Evolutionary conservation across 2,329 filamentous ascomycete species (phyloP).

Genomic region (Aspergillus sp.): DNA sequence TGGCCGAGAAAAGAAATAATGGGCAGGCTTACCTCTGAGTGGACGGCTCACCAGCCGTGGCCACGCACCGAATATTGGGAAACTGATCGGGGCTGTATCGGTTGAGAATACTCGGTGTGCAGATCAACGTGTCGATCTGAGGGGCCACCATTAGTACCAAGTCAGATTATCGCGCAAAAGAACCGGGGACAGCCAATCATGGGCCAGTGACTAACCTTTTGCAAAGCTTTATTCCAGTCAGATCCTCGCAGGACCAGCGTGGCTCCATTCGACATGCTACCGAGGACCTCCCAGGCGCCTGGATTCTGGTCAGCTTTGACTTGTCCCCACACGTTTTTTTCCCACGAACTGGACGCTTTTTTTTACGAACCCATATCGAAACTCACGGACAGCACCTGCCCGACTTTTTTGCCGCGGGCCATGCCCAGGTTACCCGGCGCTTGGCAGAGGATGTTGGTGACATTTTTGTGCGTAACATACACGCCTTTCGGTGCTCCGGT

Average conservation of each 20-base stretch:
- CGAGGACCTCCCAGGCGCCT: conserved; percentile 14
- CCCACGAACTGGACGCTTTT: no score
- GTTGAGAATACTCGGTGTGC: conserved; percentile 12
- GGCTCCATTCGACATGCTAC: conserved; percentile 3
- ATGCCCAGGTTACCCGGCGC: conserved; percentile 10
- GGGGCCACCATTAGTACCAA: no score
- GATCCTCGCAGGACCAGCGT: conserved; percentile 7
- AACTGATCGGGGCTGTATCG: conserved; percentile 5
- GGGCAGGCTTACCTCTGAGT: conserved; percentile 5
- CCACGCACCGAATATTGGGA: conserved; percentile 11
- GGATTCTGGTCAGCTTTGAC: not conserved
- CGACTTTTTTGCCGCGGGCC: conserved; percentile 1
- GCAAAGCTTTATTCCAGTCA: conserved; percentile 7
- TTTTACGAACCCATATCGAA: conserved; percentile 12
- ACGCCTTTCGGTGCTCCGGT: conserved; percentile 12
- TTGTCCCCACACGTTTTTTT: no score
- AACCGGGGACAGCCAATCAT: no score
- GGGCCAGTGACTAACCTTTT: not conserved
- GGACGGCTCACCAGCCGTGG: conserved; percentile 12
- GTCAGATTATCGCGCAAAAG: not conserved
- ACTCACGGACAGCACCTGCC: conserved; percentile 12
- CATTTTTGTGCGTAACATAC: conserved; percentile 10
- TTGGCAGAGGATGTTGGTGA: conserved; percentile 12
- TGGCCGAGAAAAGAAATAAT: no score
- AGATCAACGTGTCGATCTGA: conserved; percentile 12